A percentile compares a stretch with the other conserved stretches of the same genome.
These are phyloP conservation scores for Rossbeevera mucosa DNA, from an alignment of 768 basidiomycete species.

Conservation along the genomic window DNA sequence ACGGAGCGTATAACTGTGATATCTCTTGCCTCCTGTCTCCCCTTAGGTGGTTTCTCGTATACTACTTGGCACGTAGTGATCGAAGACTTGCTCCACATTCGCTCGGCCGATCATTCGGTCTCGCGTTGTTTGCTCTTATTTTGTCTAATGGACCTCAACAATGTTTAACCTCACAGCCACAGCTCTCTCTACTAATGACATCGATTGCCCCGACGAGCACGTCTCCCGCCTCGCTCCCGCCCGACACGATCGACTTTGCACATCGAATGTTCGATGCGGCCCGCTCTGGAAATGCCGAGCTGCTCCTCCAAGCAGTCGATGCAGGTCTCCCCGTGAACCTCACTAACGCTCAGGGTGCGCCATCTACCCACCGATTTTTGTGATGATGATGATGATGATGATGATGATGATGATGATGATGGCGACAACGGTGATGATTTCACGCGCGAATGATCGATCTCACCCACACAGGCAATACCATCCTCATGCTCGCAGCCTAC, in stretches of 20 bases:
- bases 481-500: constrained; percentile 77
- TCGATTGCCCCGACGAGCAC: neutral
- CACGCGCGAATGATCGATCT: neutral
- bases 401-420: too few relatives aligned
- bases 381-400: neutral
- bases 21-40: too few relatives aligned
- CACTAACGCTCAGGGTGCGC: constrained; percentile 62
- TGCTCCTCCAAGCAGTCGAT: constrained; percentile 58
- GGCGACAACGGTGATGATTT: neutral
- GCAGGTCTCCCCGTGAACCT: constrained; percentile 69
- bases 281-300: constrained; percentile 48
- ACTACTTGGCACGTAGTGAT: too few relatives aligned
- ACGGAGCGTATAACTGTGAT: too few relatives aligned
- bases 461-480: constrained; percentile 55
- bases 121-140: too few relatives aligned
- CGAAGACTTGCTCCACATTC: too few relatives aligned
- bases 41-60: too few relatives aligned
- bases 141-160: too few relatives aligned
- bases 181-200: neutral
- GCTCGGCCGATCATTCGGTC: too few relatives aligned
- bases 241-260: constrained; percentile 46
- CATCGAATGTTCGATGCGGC: constrained; percentile 74
- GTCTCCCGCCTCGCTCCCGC: constrained; percentile 22
- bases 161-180: too few relatives aligned
- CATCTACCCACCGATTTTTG: neutral